A percentile compares a stretch with the other conserved stretches of the same genome.
phyloP scores from a whole-genome alignment of 495 filamentous ascomycete genomes.

The Rhypophila decipiens region DNA sequence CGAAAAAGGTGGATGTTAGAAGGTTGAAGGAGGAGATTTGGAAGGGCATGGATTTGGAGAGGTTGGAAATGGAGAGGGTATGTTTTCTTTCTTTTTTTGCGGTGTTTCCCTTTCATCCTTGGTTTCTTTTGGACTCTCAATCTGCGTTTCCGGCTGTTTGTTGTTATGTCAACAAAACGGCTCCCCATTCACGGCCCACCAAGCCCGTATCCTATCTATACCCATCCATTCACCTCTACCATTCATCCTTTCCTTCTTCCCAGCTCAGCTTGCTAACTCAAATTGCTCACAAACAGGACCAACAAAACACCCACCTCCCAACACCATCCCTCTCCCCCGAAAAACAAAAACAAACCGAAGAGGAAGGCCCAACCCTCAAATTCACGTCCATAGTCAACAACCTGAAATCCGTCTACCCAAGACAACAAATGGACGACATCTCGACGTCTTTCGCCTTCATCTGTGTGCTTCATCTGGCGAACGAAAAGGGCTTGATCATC shows the following conservation, averaged over 20 bases:
- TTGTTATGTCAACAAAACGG: not conserved
- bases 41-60: slow-evolving; percentile 72
- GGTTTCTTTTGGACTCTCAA: not conserved
- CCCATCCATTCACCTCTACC: not conserved
- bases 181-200: too few species aligned
- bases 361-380: slow-evolving; percentile 48
- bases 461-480: slow-evolving; percentile 89
- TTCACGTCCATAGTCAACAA: slow-evolving; percentile 90
- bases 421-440: slow-evolving; percentile 82
- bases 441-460: slow-evolving; percentile 98
- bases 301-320: slow-evolving; percentile 2
- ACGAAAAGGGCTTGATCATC: slow-evolving; percentile 86
- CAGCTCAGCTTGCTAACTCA: slow-evolving; percentile 1
- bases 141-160: not conserved
- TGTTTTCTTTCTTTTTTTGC: slow-evolving; percentile 13
- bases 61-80: slow-evolving; percentile 30
- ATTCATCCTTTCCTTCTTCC: not conserved
- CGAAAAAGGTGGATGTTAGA: slow-evolving; percentile 98
- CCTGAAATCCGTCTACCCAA: slow-evolving; percentile 77
- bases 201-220: not conserved
- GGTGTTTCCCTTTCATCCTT: not conserved
- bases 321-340: not conserved
- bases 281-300: not conserved
- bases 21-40: slow-evolving; percentile 94
- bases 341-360: slow-evolving; percentile 16